phyloP scores from a whole-genome alignment of 805 yeast species.

The Ogataea nonfermentans region DNA sequence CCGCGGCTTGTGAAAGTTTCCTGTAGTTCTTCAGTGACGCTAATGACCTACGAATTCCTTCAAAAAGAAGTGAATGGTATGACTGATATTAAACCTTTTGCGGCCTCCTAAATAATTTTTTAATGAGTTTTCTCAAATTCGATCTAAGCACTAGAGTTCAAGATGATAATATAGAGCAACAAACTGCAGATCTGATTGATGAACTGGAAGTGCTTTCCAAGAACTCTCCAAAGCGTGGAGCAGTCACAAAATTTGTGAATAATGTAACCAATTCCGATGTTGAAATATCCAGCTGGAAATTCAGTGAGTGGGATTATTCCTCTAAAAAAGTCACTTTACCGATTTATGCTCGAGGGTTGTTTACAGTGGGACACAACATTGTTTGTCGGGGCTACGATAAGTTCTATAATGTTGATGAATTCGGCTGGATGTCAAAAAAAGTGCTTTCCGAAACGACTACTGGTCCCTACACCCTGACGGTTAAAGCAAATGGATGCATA shows the following conservation, averaged over 20 bases:
- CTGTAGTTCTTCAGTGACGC: conserved; percentile 66
- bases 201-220: conserved; percentile 15
- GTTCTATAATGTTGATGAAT: conserved; percentile 82
- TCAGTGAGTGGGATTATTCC: conserved; percentile 86
- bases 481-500: conserved; percentile 94
- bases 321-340: conserved; percentile 57
- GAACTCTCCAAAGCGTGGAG: conserved; percentile 22
- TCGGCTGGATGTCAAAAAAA: conserved; percentile 48
- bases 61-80: conserved; percentile 42
- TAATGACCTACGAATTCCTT: conserved; percentile 58
- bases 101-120: conserved; percentile 17
- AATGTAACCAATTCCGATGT: conserved; percentile 22
- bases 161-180: conserved; percentile 1
- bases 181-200: conserved; percentile 13
- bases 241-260: conserved; percentile 26
- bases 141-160: background rate
- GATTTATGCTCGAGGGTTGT: conserved; percentile 78
- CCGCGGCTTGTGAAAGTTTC: conserved; percentile 73
- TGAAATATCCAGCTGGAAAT: conserved; percentile 61
- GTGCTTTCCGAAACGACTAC: conserved; percentile 44
- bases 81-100: conserved; percentile 31
- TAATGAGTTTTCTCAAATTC: conserved; percentile 1
- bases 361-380: conserved; percentile 49
- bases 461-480: conserved; percentile 80
- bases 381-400: conserved; percentile 90